Evolutionary conservation across 1,139 yeast species (phyloP).

Genomic region (Sugiyamaella pinicola): DNA sequence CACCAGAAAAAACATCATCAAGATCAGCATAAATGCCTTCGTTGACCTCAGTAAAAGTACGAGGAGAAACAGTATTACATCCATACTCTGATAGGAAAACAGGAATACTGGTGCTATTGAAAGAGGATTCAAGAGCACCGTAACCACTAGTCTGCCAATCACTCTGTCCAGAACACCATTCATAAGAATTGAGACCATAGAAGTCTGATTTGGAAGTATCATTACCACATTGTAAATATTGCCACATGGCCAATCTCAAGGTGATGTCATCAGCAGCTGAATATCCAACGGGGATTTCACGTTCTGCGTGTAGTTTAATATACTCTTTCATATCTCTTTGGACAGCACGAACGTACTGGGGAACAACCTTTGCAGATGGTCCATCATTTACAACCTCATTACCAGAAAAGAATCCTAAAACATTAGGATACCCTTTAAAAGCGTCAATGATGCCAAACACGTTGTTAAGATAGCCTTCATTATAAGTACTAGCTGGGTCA

Average conservation of each 20-base stretch:
- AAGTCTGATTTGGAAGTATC: constrained; percentile 76
- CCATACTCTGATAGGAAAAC: constrained; percentile 88
- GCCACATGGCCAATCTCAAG: constrained; percentile 74
- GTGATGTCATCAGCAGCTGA: constrained; percentile 84
- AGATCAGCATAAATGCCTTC: constrained; percentile 58
- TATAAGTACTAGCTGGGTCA: constrained; percentile 71
- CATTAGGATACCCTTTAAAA: constrained; percentile 78
- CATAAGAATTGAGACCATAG: constrained; percentile 88
- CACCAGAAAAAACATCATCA: constrained; percentile 66
- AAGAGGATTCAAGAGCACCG: constrained; percentile 57
- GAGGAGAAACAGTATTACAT: constrained; percentile 54
- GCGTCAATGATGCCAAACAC: constrained; percentile 83
- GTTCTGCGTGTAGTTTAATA: constrained; percentile 64
- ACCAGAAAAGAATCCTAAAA: constrained; percentile 90
- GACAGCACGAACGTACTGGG: constrained; percentile 81
- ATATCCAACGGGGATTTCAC: constrained; percentile 87
- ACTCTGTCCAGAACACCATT: constrained; percentile 73
- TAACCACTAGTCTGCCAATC: constrained; percentile 74
- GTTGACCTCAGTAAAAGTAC: constrained; percentile 68
- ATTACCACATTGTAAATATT: constrained; percentile 73
- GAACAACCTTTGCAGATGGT: constrained; percentile 57
- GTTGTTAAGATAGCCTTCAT: constrained; percentile 63
- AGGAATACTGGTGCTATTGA: constrained; percentile 75
- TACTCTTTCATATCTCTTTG: constrained; percentile 88
- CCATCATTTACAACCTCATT: constrained; percentile 89